These are phyloP conservation scores for Nothophytophthora sp. DNA, from an alignment of 352 stramenopile genomes.

Conservation along the genomic window DNA sequence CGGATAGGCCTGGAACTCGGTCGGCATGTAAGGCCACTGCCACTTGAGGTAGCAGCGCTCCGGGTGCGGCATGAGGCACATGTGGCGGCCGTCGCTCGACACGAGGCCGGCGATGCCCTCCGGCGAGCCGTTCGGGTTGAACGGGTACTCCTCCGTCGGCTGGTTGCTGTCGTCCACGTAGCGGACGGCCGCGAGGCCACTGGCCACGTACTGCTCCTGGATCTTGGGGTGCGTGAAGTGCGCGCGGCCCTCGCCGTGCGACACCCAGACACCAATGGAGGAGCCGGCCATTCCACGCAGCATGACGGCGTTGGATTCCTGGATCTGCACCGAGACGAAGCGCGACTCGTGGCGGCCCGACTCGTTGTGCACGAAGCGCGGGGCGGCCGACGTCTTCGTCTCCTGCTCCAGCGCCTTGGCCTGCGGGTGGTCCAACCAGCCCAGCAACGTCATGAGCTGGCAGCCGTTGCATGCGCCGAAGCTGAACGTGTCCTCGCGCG, in stretches of 20 bases:
- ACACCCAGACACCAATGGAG: slow-evolving; percentile 96
- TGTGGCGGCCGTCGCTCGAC: slow-evolving; percentile 94
- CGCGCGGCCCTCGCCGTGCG: slow-evolving; percentile 86
- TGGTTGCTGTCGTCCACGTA: slow-evolving; percentile 96
- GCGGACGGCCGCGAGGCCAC: slow-evolving; percentile 91
- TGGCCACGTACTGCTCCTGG: slow-evolving; percentile 78
- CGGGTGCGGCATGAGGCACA: slow-evolving; percentile 99
- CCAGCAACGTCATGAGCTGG: slow-evolving; percentile 98
- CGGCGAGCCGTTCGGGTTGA: slow-evolving; percentile 98
- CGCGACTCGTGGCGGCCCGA: slow-evolving; percentile 95
- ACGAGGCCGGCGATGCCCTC: slow-evolving; percentile 95
- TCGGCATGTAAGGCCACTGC: slow-evolving; percentile 95
- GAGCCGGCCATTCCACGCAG: slow-evolving; percentile 96
- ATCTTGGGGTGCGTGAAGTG: slow-evolving; percentile 94
- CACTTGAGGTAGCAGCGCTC: slow-evolving; percentile 96
- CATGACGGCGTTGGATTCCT: slow-evolving; percentile 92
- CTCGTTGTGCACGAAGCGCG: slow-evolving; percentile 97
- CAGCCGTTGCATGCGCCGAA: slow-evolving; percentile 99
- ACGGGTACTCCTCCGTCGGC: slow-evolving; percentile 95
- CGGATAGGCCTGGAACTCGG: slow-evolving; percentile 67
- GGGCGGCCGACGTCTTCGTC: slow-evolving; percentile 45
- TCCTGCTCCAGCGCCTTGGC: slow-evolving; percentile 40
- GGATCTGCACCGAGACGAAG: slow-evolving; percentile 94
- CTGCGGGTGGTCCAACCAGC: slow-evolving; percentile 89
- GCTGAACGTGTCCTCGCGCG: slow-evolving; percentile 97